Evolutionary conservation across 495 filamentous ascomycete species (phyloP), one percentile per base, ranked within the genome.

Genomic region (Penicillium riverlandense): DNA sequence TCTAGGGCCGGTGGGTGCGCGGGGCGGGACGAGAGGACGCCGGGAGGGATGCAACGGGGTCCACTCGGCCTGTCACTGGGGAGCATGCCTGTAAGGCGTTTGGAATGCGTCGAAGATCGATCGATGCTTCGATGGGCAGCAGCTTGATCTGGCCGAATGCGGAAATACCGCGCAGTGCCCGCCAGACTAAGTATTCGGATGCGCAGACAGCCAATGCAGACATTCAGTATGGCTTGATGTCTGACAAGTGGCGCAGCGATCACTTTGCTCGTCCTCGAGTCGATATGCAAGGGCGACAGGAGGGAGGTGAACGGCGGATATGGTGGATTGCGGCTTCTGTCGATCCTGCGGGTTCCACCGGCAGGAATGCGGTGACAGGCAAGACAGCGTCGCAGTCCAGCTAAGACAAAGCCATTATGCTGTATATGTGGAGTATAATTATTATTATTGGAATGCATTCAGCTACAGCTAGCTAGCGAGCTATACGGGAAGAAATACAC

Each of bases 1-100:
- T 53, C 53, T 40, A 31, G 28, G 33, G 30, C 47, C 43, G 45
- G 45, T 49, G 53, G 40, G 39, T 49, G 52, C 15, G 15, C 30
- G 50, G 50, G 54, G 53, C 47, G 45, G 50, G 38, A 14, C 35
- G 6, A 54, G 51, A 48, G 48, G 51, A 29, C 42, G 48, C 45
- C 36, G 45, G 50, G 40, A 49, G 54, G 50, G 50, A 52, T 57
- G 51, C 53, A 52, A 49, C 48, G 35, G 34, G 37, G 45, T 48
- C 50, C 47, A 59, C 53, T 51, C 9, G 39, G 45, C 13, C 41
- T 46, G n/a, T 12, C 51, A 55, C 48, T 33, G 39, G 16, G 12
- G 48, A 38, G 54, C 38, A 55, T 57, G 40, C 32, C 54, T 55
- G 54, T 54, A 60, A 48, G 57, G 54, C 16, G 38, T 35, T 22